A percentile compares a stretch with the other conserved stretches of the same genome.
Evolutionary conservation across 768 basidiomycete genomes (phyloP).

Genomic region (Kwoniella dejecticola): DNA sequence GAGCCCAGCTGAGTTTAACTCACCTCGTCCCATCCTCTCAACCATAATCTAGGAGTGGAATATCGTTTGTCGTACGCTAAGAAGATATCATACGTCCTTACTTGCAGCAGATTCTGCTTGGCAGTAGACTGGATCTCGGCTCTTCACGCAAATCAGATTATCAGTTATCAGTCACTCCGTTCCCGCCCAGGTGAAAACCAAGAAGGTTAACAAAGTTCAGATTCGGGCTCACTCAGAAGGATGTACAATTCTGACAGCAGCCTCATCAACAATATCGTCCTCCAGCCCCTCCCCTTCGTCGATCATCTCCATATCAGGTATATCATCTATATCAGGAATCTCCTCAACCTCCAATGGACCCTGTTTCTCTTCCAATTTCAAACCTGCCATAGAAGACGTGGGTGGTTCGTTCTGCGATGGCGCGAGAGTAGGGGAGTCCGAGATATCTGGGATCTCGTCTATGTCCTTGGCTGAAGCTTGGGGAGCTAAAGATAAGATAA

Average conservation of each 20-base stretch:
- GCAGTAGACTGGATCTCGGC: constrained; percentile 58
- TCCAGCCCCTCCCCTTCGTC: constrained; percentile 70
- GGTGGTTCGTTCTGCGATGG: constrained; percentile 3
- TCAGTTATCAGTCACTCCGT: constrained; percentile 14
- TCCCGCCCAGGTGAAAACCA: background rate
- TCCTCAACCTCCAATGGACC: constrained; percentile 56
- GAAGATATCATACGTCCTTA: constrained; percentile 98
- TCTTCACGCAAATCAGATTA: constrained; percentile 13
- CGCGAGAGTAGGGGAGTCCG: constrained; percentile 35
- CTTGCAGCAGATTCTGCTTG: constrained; percentile 84
- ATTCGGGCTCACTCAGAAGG: constrained; percentile 38
- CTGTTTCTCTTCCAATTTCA: constrained; percentile 33
- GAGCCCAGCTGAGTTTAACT: constrained; percentile 19
- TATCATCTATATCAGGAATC: constrained; percentile 93
- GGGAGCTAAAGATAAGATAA: constrained; percentile 21
- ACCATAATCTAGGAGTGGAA: constrained; percentile 96
- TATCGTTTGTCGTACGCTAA: constrained; percentile 99
- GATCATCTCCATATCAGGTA: constrained; percentile 86
- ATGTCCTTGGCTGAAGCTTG: constrained; percentile 33
- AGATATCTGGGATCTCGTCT: constrained; percentile 52
- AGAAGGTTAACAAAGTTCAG: constrained; percentile 2
- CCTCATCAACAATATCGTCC: constrained; percentile 76
- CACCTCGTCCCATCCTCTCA: constrained; percentile 96
- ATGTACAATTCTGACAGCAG: constrained; percentile 60
- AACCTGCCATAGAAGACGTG: constrained; percentile 24